These are phyloP conservation scores for Marasmius fiardii DNA, from an alignment of 1,284 basidiomycete genomes.

Conservation along the genomic window DNA sequence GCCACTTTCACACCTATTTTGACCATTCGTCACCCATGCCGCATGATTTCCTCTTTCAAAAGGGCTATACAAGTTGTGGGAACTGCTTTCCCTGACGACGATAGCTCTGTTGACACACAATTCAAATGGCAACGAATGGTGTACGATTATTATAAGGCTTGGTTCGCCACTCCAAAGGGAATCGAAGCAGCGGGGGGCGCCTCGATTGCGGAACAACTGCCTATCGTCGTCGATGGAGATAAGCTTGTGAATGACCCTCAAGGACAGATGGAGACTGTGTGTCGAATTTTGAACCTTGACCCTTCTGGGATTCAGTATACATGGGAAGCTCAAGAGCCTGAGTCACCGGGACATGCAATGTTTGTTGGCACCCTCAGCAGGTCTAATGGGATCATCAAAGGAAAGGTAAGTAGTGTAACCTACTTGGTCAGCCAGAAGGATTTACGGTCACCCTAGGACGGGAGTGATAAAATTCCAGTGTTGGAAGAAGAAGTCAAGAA, in stretches of 20 bases:
- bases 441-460: background rate
- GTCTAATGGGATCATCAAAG: background rate
- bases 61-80: background rate
- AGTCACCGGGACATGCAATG: background rate
- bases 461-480: background rate
- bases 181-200: too few species aligned
- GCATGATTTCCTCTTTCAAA: background rate
- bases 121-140: background rate
- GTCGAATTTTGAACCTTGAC: background rate
- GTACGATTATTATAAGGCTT: background rate
- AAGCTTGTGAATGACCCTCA: background rate
- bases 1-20: background rate
- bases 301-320: background rate
- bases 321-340: background rate
- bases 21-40: too few species aligned
- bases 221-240: background rate
- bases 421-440: too few species aligned
- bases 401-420: background rate
- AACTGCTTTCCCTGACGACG: background rate
- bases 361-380: background rate
- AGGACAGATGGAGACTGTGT: constrained; percentile 1
- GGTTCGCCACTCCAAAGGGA: background rate
- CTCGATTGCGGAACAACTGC: background rate
- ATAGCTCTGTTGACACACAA: background rate
- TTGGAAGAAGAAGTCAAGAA: background rate